Evolutionary conservation across 768 basidiomycete species (phyloP), one percentile per base, ranked within the genome.

Genomic region (Boletus barrowsii): DNA sequence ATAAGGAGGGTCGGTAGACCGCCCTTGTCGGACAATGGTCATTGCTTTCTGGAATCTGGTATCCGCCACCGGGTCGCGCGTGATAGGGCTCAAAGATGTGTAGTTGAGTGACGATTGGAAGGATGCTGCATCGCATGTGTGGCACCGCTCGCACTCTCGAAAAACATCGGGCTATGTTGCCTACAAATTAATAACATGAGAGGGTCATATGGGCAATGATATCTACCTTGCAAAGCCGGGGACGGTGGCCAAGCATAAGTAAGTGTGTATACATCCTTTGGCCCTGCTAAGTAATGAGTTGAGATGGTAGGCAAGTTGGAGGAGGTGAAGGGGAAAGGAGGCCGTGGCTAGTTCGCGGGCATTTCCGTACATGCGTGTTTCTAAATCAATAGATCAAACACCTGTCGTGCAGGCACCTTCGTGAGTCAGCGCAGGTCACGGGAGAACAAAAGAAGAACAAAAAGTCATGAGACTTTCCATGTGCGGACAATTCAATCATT

Each of bases 341-440:
- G 51, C 49, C 35, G 50, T 29, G 30, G 39, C 50, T 53, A 49
- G 30, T 36, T 44, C 43, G 42, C 59, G 65, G 65, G 43, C 51
- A 49, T 66, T 49, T 36, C 60, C 61, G 60, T 49, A 57, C 10
- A 37, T 41, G 40, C 52, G 17, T 43, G 55, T 42, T 40, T 47
- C 37, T 40, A 54, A 43, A 43, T 58, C 54, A 55, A 41, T 10
- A 53, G 37, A 57, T 41, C 47, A 59, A 55, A 56, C 51, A 9
- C 9, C 53, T 39, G 39, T 36, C 37, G 44, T 37, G 11, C 20
- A 54, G 47, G 55, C 24, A 55, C 15, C 45, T n/a, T 47, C 55
- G 43, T 55, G 53, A 57, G 59, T 56, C 52, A 54, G 62, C 57
- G 53, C 14, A 22, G 29, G 29, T 48, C 39, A 35, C 52, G 35